These are phyloP conservation scores for Codiaeum variegatum DNA, from an alignment of 441 rosid species.

Conservation along the genomic window DNA sequence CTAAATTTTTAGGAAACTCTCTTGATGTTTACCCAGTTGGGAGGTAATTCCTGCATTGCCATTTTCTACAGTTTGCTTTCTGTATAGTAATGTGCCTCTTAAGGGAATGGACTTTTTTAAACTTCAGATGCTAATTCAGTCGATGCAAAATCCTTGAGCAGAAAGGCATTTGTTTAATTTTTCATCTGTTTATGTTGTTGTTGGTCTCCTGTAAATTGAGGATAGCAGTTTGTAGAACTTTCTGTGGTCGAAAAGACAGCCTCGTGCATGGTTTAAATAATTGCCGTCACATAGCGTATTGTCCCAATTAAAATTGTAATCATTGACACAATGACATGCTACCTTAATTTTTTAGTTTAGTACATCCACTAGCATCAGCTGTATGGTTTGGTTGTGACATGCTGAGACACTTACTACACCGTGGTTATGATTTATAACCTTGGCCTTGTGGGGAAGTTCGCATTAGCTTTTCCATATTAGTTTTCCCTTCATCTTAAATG, in stretches of 20 bases:
- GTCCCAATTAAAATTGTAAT: too few species aligned
- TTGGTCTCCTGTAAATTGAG: not conserved
- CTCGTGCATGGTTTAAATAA: not conserved
- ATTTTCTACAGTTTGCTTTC: not conserved
- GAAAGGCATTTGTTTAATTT: not conserved
- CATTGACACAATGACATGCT: too few species aligned
- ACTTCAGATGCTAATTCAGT: not conserved
- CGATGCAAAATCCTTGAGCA: not conserved
- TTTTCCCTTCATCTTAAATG: not conserved
- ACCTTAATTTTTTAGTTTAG: too few species aligned
- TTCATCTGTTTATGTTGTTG: not conserved
- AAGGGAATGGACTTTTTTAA: not conserved
- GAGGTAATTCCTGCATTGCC: conserved; percentile 46
- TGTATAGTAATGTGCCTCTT: not conserved
- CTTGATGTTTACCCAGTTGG: conserved; percentile 92
- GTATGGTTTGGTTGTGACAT: too few species aligned
- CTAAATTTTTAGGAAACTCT: conserved; percentile 88
- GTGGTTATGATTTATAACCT: too few species aligned
- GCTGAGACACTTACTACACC: too few species aligned
- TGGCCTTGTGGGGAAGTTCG: not conserved
- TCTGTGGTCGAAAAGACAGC: not conserved
- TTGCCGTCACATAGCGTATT: too few species aligned
- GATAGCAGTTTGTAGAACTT: not conserved
- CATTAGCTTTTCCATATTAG: not conserved
- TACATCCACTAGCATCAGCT: too few species aligned